A percentile compares a stretch with the other conserved stretches of the same genome.
These are phyloP conservation scores for Colletotrichum lupini DNA, from an alignment of 2,329 filamentous ascomycete genomes.

Conservation along the genomic window DNA sequence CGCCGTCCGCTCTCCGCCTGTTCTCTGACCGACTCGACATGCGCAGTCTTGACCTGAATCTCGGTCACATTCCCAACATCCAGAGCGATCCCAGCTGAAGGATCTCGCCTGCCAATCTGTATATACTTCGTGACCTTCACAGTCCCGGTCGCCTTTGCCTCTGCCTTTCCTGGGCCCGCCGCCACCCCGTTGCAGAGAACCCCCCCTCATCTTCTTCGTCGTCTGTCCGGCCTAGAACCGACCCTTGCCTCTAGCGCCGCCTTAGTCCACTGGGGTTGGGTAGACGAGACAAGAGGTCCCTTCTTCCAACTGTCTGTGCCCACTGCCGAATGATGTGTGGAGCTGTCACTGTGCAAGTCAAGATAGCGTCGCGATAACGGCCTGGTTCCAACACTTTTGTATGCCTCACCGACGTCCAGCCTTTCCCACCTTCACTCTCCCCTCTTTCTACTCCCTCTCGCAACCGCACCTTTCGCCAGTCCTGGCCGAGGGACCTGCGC, in stretches of 20 bases:
- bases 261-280: neutral
- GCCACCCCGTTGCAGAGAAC: neutral
- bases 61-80: slow-evolving; percentile 9
- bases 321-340: slow-evolving; percentile 31
- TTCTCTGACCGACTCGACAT: slow-evolving; percentile 15
- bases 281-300: slow-evolving; percentile 3
- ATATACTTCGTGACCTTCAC: neutral
- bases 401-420: slow-evolving; percentile 21
- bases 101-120: neutral
- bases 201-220: neutral
- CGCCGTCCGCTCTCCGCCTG: neutral
- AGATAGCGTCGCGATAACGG: slow-evolving; percentile 32
- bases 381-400: slow-evolving; percentile 15
- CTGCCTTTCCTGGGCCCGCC: neutral
- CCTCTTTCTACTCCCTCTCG: neutral
- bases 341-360: slow-evolving; percentile 27
- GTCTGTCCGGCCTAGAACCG: neutral
- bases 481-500: neutral
- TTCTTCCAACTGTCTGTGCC: slow-evolving; percentile 10
- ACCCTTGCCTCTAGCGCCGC: neutral
- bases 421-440: slow-evolving; percentile 2
- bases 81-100: slow-evolving; percentile 14
- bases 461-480: neutral
- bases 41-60: slow-evolving; percentile 18
- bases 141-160: neutral